Evolutionary conservation across 2,329 filamentous ascomycete genomes (phyloP).

Genomic region (Ustilaginoidea virens): DNA sequence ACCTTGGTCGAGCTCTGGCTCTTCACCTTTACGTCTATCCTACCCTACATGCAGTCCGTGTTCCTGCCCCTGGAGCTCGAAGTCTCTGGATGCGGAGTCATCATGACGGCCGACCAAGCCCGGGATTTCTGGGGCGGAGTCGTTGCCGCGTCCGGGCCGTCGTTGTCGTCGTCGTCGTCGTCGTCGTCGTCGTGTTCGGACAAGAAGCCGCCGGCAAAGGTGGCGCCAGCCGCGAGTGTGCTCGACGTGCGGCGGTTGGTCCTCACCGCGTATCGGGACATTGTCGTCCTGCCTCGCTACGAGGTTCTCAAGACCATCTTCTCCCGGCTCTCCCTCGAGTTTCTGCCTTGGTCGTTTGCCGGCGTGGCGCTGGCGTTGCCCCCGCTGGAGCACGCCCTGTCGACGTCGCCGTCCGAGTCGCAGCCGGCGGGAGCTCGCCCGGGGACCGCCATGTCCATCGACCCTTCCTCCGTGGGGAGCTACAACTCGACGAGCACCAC

Average conservation of each 20-base stretch:
- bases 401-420: slow-evolving; percentile 35
- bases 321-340: slow-evolving; percentile 76
- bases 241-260: slow-evolving; percentile 84
- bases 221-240: slow-evolving; percentile 33
- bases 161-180: slow-evolving; percentile 14
- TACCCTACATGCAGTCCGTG: slow-evolving; percentile 90
- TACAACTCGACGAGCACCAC: slow-evolving; percentile 71
- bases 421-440: slow-evolving; percentile 37
- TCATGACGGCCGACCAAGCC: slow-evolving; percentile 66
- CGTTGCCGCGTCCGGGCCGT: slow-evolving; percentile 25
- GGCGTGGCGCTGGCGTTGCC: slow-evolving; percentile 39
- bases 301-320: slow-evolving; percentile 82
- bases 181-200: slow-evolving; percentile 18
- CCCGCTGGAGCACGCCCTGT: slow-evolving; percentile 31
- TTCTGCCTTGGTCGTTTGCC: slow-evolving; percentile 38
- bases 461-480: slow-evolving; percentile 58
- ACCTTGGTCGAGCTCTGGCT: slow-evolving; percentile 89
- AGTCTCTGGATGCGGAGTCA: slow-evolving; percentile 67
- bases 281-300: slow-evolving; percentile 75
- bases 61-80: slow-evolving; percentile 89
- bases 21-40: slow-evolving; percentile 74
- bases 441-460: slow-evolving; percentile 60
- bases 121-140: slow-evolving; percentile 81
- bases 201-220: slow-evolving; percentile 22
- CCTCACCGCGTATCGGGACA: slow-evolving; percentile 75